These are phyloP conservation scores for Penicillium italicum DNA, from an alignment of 2,329 filamentous ascomycete species.

Conservation along the genomic window DNA sequence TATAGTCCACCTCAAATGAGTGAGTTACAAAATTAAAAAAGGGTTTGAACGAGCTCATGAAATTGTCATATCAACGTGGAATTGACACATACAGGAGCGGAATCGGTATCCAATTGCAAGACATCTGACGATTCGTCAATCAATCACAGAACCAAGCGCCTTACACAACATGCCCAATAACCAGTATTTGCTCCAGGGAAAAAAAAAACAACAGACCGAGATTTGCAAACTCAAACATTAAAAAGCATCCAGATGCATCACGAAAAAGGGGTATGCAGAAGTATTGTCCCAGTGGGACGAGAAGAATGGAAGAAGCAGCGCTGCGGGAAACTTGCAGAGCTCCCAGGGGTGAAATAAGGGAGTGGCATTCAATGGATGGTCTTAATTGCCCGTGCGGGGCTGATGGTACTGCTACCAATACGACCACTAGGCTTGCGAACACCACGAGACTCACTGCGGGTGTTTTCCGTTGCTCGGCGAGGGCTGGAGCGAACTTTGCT, in stretches of 20 bases:
- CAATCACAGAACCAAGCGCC: conserved; percentile 27
- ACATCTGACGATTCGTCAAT: conserved; percentile 20
- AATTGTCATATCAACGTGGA: conserved; percentile 22
- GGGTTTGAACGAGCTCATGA: conserved; percentile 12
- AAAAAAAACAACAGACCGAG: conserved; percentile 17
- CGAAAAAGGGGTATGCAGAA: conserved; percentile 22
- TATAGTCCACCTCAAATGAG: neutral
- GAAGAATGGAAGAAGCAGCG: conserved; percentile 20
- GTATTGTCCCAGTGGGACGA: conserved; percentile 14
- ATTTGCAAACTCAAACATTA: conserved; percentile 14
- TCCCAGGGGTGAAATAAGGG: conserved; percentile 1
- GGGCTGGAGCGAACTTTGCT: conserved; percentile 63
- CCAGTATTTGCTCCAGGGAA: conserved; percentile 23
- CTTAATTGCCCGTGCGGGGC: conserved; percentile 28
- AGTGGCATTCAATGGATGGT: conserved; percentile 19
- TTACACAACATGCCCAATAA: conserved; percentile 23
- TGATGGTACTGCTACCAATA: conserved; percentile 42
- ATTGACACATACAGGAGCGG: conserved; percentile 15
- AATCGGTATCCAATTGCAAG: conserved; percentile 18
- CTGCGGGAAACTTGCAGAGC: conserved; percentile 11
- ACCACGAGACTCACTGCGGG: conserved; percentile 36
- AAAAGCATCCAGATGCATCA: conserved; percentile 20
- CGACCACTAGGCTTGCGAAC: conserved; percentile 48
- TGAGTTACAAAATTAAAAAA: neutral
- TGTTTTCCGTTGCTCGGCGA: conserved; percentile 38